A percentile compares a stretch with the other conserved stretches of the same genome.
Conservation (phyloP, 345 rosid genomes). For the Acer saccharum region DNA sequence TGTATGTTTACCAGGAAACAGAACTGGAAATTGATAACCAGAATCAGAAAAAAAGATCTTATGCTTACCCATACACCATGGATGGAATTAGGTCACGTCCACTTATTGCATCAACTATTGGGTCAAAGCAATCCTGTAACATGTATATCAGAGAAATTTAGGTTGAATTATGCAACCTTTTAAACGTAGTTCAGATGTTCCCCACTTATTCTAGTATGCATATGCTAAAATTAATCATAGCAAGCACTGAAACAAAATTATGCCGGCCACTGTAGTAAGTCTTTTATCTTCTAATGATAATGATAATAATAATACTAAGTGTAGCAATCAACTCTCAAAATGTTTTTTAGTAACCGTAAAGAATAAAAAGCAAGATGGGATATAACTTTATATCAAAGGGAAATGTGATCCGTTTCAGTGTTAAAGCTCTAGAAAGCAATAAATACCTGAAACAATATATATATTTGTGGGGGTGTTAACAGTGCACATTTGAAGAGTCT, state of each 20-base stretch:
- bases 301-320: not conserved
- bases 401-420: not conserved
- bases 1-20: conserved; percentile 11
- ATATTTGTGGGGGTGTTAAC: no score
- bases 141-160: conserved; percentile 12
- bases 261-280: not conserved
- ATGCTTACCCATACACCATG: conserved; percentile 89
- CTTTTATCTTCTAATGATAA: not conserved
- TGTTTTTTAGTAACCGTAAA: not conserved
- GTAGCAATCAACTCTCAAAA: not conserved
- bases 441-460: not conserved
- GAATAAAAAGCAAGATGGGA: not conserved
- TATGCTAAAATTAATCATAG: not conserved
- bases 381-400: not conserved
- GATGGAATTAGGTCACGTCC: conserved; percentile 87
- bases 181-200: not conserved
- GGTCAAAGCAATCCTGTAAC: conserved; percentile 81
- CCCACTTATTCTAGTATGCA: not conserved
- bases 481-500: no score
- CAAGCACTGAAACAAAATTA: not conserved
- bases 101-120: conserved; percentile 74
- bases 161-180: not conserved
- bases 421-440: not conserved
- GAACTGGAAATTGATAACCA: not conserved
- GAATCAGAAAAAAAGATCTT: not conserved